A percentile compares a stretch with the other conserved stretches of the same genome.
Evolutionary conservation across 169 alveolate species (phyloP).

Genomic region (Perkinsus olseni): DNA sequence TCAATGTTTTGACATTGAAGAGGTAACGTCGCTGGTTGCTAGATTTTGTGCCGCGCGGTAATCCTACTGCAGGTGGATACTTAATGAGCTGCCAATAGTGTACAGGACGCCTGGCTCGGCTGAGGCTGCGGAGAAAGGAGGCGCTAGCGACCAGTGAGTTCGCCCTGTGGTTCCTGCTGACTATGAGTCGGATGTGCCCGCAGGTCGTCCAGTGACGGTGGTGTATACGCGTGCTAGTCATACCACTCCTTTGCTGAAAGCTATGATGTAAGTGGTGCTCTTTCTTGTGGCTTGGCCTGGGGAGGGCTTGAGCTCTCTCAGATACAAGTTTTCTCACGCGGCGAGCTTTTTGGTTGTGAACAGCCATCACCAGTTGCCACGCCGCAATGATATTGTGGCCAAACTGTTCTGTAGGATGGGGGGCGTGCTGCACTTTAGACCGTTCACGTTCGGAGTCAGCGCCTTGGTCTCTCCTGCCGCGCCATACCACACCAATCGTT

Average conservation of each 20-base stretch:
- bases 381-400: neutral
- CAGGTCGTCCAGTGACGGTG: neutral
- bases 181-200: neutral
- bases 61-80: neutral
- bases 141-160: neutral
- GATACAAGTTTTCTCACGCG: neutral
- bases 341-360: neutral
- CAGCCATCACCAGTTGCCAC: neutral
- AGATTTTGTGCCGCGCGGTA: neutral
- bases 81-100: neutral
- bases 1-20: neutral
- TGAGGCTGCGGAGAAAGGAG: neutral
- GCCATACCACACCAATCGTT: too few species aligned
- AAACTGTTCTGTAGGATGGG: neutral
- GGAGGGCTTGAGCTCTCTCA: neutral
- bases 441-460: too few species aligned
- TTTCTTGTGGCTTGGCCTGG: neutral
- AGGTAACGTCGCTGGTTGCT: neutral
- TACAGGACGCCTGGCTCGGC: neutral
- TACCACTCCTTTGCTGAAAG: neutral
- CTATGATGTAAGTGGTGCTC: neutral
- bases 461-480: too few species aligned
- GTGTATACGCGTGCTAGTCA: neutral
- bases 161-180: too few species aligned
- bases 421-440: too few species aligned